Percentiles rank a stretch among this genome's conserved stretches.
Conservation (phyloP, 305 asterid species). For the Rubia balearica region DNA sequence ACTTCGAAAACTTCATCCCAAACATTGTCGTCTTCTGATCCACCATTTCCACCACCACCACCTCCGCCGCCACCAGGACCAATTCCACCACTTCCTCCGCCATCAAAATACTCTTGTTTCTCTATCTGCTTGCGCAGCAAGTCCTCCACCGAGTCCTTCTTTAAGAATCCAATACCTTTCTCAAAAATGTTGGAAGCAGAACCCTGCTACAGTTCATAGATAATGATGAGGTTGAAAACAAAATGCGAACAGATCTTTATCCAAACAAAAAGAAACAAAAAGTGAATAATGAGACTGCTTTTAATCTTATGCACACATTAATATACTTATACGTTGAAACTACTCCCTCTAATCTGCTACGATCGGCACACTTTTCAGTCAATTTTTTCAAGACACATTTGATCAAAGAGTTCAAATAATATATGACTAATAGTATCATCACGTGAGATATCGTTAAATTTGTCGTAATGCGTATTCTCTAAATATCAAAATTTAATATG, state of each 20-base stretch:
- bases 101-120: conserved; percentile 62
- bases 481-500: too few species aligned
- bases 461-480: too few species aligned
- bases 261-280: background rate
- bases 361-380: too few species aligned
- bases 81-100: conserved; percentile 46
- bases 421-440: too few species aligned
- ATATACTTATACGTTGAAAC: background rate
- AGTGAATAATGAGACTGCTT: too few species aligned
- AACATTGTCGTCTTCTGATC: conserved; percentile 36
- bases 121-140: conserved; percentile 42
- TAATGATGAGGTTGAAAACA: background rate
- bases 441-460: too few species aligned
- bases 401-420: too few species aligned
- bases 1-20: conserved; percentile 53
- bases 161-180: conserved; percentile 14
- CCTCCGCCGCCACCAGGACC: conserved; percentile 46
- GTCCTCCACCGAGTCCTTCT: conserved; percentile 22
- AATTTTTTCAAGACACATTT: too few species aligned
- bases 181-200: conserved; percentile 19
- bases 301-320: background rate
- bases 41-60: conserved; percentile 39
- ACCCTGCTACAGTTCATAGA: conserved; percentile 11
- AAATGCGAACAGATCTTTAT: background rate
- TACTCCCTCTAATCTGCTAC: too few species aligned